phyloP scores from a whole-genome alignment of 768 basidiomycete genomes.

The Lactifluus rugatus region DNA sequence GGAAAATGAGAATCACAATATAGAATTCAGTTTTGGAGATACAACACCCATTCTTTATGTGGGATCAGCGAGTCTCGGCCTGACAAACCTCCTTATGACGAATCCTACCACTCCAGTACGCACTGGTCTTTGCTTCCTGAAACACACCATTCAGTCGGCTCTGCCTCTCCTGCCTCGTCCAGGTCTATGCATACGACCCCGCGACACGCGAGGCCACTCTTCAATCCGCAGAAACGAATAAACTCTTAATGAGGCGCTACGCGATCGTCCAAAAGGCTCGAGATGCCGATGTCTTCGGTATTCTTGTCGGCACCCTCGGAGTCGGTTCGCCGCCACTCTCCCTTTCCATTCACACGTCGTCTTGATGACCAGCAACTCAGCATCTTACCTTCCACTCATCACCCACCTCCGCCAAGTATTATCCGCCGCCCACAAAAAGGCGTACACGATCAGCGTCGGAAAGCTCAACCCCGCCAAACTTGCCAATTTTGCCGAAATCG shows the following conservation, averaged over 20 bases:
- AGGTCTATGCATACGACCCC: conserved; percentile 80
- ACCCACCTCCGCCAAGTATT: conserved; percentile 68
- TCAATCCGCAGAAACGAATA: conserved; percentile 66
- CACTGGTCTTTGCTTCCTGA: neutral
- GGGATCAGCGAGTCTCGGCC: conserved; percentile 67
- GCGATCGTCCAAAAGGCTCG: conserved; percentile 78
- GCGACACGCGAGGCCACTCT: conserved; percentile 34
- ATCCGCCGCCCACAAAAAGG: conserved; percentile 64
- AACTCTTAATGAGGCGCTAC: conserved; percentile 83
- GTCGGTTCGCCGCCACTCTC: conserved; percentile 44
- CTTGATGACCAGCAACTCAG: conserved; percentile 29
- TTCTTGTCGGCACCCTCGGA: conserved; percentile 89
- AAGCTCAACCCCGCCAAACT: conserved; percentile 92
- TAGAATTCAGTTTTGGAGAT: neutral
- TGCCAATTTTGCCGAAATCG: conserved; percentile 92
- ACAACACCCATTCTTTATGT: conserved; percentile 39
- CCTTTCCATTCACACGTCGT: neutral
- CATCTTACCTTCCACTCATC: conserved; percentile 80
- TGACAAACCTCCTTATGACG: conserved; percentile 83
- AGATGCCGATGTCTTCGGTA: conserved; percentile 90
- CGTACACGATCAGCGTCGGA: conserved; percentile 91
- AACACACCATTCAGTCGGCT: neutral
- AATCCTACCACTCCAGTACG: conserved; percentile 54
- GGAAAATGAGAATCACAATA: neutral
- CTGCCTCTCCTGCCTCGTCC: neutral